Evolutionary conservation across 228 moss, liverwort and hornwort genomes (phyloP), one percentile per base, ranked within the genome.

Genomic region (Sphagnum fallax): DNA sequence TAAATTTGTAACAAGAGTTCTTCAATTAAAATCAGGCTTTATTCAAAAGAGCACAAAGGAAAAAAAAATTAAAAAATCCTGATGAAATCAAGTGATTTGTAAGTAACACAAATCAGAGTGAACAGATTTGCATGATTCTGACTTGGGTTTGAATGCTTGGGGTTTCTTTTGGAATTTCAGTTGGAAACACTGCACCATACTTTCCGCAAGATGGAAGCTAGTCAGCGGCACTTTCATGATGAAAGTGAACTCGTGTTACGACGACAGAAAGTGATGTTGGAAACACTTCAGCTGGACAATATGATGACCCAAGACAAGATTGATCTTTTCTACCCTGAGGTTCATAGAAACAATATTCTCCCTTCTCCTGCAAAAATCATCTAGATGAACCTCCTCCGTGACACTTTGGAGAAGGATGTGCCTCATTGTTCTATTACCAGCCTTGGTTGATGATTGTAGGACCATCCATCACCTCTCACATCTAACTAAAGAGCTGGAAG

Each of bases 121-220:
- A 8, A 52, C 5, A 14, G 5, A 32, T 32, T 32, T 50, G 50
- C 32, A 16, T 7, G 50, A n/a, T 7, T 50, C 48, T 13, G 48
- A 49, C 48, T 16, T 9, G 5, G 32, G 5, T 10, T 47, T 8
- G 67, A 52, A 57, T 7, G 10, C 13, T 8, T 52, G 18, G 53
- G 16, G 53, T 10, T 16, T 11, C 47, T 57, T 51, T 5, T 49
- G 51, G 10, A 66, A 16, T 0, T 75, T 60, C 61, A 95, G 95
- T 92, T 95, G 95, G 92, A 86, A 73, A 89, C 77, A 65, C 13
- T 92, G 5, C 95, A 95, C 68, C 88, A 84, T 6, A 95, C 88
- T 5, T 89, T 85, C 55, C 81, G 92, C 4, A 92, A 92, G 79
- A 95, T 95, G 95, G 90, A 92, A 0, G 66, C 66, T 13, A 95